These are phyloP conservation scores for Silybum marianum DNA, from an alignment of 129 eudicot species.

Conservation along the genomic window DNA sequence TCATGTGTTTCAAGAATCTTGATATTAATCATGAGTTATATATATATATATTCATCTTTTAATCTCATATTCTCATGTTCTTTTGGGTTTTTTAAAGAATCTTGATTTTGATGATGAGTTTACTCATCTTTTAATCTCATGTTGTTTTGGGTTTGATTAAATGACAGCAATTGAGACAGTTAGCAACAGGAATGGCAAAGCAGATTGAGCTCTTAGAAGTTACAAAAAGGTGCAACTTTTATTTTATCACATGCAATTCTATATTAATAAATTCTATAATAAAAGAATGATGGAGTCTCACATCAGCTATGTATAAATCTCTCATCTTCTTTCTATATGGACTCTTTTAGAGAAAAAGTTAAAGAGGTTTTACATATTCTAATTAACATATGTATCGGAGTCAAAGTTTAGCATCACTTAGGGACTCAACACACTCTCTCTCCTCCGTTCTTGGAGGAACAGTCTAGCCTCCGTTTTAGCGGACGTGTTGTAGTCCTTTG, in stretches of 20 bases:
- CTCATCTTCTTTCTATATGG: background rate
- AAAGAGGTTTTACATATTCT: background rate
- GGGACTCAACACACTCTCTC: background rate
- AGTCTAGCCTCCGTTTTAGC: background rate
- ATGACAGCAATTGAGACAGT: conserved; percentile 67
- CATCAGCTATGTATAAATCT: too few species aligned
- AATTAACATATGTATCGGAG: background rate
- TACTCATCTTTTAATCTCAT: background rate
- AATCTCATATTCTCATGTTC: background rate
- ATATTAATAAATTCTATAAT: background rate
- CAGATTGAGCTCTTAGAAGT: conserved; percentile 76
- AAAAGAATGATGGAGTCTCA: background rate
- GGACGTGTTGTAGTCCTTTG: background rate
- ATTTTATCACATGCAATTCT: background rate
- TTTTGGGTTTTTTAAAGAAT: too few species aligned
- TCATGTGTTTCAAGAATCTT: background rate
- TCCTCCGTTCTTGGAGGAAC: background rate
- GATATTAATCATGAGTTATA: background rate
- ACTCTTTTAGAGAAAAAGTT: background rate
- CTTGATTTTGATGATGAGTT: background rate
- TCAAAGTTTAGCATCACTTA: background rate
- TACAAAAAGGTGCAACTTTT: conserved; percentile 55
- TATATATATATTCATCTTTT: too few species aligned
- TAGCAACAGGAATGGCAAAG: conserved; percentile 66
- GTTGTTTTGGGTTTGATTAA: background rate